Base-by-base conservation (phyloP, 2,329 filamentous ascomycete species). In the Aquanectria penicillioides region DNA sequence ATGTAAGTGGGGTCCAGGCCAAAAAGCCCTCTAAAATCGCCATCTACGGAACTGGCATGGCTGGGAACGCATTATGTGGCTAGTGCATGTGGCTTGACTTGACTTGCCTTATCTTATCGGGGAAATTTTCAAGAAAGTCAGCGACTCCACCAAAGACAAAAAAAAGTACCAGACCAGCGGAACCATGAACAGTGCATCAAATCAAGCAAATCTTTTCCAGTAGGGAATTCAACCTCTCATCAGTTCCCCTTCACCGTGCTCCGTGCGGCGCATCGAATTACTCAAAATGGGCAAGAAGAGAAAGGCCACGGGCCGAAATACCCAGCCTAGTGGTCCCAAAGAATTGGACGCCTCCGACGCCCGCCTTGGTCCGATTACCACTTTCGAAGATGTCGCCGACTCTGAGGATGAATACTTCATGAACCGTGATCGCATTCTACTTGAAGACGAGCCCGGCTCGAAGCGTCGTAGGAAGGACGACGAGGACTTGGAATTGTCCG, bases 321-420 rank as follows among this genome's bases (percentile, higher is more conserved):
- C 77, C 26, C 77, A 75, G 59, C 75, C 81, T 17, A 78, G 77
- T 8, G 85, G 83, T 3, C 84, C 85, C 4, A 81, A 80, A 60
- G 86, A 87, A 28, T 71, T 86, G 59, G 77, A 89, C 70, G 71
- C 80, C 43, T 77, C 79, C 26, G 87, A 89, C 62, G 86, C 89
- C 29, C 86, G 87, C 49, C 83, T 93, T 13, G 83, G 82, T 20
- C 80, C 80, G 18, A 80, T 89, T 68, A 81, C 75, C 41, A 89
- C 86, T 3, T 94, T 85, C 75, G 89, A 94, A 75, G 93, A 97
- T 77, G 89, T 99, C 68, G 92, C 94, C 65, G 90, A 97, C 74
- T 96, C 93, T 1, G 93, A 97, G 75, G 95, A 99, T 75, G 93
- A 97, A 73, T 97, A 97, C 74, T 92, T 94, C 70, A 82, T 94